These are phyloP conservation scores for Microcyclospora pomicola DNA, from an alignment of 2,329 filamentous ascomycete genomes.

Conservation along the genomic window DNA sequence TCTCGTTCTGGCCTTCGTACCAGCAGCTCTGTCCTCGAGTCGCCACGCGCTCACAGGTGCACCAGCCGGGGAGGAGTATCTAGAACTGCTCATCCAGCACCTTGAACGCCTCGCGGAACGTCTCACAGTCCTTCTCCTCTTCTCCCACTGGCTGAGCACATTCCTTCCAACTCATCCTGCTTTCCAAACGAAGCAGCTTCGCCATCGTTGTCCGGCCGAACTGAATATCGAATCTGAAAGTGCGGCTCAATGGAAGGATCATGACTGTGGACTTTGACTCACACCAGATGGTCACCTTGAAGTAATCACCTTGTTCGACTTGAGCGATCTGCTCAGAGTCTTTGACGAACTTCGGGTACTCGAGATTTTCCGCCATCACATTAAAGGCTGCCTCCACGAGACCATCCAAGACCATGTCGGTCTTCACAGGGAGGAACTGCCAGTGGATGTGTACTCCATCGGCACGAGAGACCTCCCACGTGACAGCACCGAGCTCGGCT, in stretches of 20 bases:
- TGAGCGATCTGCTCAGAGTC: slow-evolving; percentile 14
- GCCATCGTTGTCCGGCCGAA: slow-evolving; percentile 80
- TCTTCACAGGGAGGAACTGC: slow-evolving; percentile 74
- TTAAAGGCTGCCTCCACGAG: slow-evolving; percentile 80
- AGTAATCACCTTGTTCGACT: slow-evolving; percentile 17
- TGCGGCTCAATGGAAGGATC: slow-evolving; percentile 61
- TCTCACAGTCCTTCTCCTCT: slow-evolving; percentile 62
- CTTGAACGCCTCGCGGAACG: slow-evolving; percentile 71
- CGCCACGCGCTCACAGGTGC: too few relatives aligned
- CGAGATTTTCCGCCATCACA: slow-evolving; percentile 67
- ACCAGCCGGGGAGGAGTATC: too few relatives aligned
- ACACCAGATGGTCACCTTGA: slow-evolving; percentile 24
- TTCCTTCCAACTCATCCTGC: slow-evolving; percentile 71
- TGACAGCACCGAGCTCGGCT: slow-evolving; percentile 60
- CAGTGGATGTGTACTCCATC: slow-evolving; percentile 81
- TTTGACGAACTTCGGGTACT: slow-evolving; percentile 41
- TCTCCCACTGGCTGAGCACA: slow-evolving; percentile 64
- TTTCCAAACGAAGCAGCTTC: slow-evolving; percentile 69
- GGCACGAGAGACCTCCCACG: slow-evolving; percentile 78
- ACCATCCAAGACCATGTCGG: slow-evolving; percentile 52
- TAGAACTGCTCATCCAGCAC: slow-evolving; percentile 47
- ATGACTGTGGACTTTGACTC: slow-evolving; percentile 42
- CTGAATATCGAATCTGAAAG: slow-evolving; percentile 73
- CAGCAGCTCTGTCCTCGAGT: too few relatives aligned
- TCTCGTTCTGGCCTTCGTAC: too few relatives aligned